Evolutionary conservation across 495 filamentous ascomycete species (phyloP).

Genomic region (Bacidia rubella): DNA sequence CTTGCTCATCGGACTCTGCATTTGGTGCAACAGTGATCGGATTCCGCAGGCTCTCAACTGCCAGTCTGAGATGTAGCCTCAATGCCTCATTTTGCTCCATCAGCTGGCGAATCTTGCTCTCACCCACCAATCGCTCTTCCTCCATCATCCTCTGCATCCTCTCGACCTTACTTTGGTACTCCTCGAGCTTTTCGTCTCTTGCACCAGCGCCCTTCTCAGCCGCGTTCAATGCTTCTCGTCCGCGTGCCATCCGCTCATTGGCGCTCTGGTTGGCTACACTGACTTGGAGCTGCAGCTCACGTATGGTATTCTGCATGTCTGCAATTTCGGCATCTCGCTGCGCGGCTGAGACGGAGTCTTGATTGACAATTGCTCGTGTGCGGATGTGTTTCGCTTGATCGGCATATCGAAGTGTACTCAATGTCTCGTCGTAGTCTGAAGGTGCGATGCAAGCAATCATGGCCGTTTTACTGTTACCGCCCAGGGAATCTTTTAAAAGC

Average conservation of each 20-base stretch:
- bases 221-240: slow-evolving; percentile 18
- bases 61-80: slow-evolving; percentile 70
- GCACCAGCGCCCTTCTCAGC: slow-evolving; percentile 35
- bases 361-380: slow-evolving; percentile 90
- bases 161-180: slow-evolving; percentile 76
- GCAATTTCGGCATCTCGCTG: slow-evolving; percentile 87
- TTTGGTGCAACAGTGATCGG: slow-evolving; percentile 51
- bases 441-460: slow-evolving; percentile 98
- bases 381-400: slow-evolving; percentile 97
- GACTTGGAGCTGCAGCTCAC: slow-evolving; percentile 63
- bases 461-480: slow-evolving; percentile 92
- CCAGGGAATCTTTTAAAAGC: slow-evolving; percentile 87
- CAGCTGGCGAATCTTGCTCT: slow-evolving; percentile 78
- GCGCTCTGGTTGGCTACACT: slow-evolving; percentile 25
- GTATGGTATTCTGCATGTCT: slow-evolving; percentile 89
- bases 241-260: slow-evolving; percentile 17
- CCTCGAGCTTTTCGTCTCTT: slow-evolving; percentile 65
- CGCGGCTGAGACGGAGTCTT: slow-evolving; percentile 73
- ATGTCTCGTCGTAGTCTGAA: slow-evolving; percentile 91
- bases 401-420: slow-evolving; percentile 90
- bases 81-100: slow-evolving; percentile 83
- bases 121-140: slow-evolving; percentile 71
- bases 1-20: slow-evolving; percentile 19
- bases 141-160: slow-evolving; percentile 90
- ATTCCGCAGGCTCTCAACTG: slow-evolving; percentile 74